Conservation (phyloP, 2,329 filamentous ascomycete genomes). For the Aspergillus sp. region DNA sequence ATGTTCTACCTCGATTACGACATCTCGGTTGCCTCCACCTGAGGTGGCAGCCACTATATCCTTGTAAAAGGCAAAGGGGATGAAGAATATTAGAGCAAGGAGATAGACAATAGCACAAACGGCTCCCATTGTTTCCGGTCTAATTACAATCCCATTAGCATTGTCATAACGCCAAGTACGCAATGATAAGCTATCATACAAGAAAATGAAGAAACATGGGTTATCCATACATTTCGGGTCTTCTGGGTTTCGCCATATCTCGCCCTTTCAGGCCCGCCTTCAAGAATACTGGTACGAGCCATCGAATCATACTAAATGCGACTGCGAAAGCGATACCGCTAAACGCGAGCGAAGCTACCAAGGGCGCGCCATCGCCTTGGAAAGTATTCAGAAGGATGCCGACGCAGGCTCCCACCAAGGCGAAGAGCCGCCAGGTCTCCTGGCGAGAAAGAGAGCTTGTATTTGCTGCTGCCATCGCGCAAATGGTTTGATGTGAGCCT, state of each 20-base stretch:
- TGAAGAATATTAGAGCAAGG: conserved; percentile 83
- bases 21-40: conserved; percentile 87
- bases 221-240: conserved; percentile 67
- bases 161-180: neutral
- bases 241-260: conserved; percentile 78
- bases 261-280: conserved; percentile 83
- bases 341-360: conserved; percentile 84
- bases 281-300: conserved; percentile 89
- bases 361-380: conserved; percentile 80
- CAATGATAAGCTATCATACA: neutral
- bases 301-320: conserved; percentile 83
- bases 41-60: conserved; percentile 95
- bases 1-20: conserved; percentile 71
- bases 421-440: conserved; percentile 60
- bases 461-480: conserved; percentile 34
- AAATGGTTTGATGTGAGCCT: conserved; percentile 10
- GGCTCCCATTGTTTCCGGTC: conserved; percentile 93
- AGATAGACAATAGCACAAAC: conserved; percentile 92
- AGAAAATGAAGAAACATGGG: neutral
- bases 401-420: conserved; percentile 68
- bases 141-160: conserved; percentile 32
- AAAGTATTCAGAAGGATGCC: conserved; percentile 77
- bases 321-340: conserved; percentile 80
- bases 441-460: conserved; percentile 49
- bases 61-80: conserved; percentile 97